Base-by-base conservation (phyloP, 768 basidiomycete genomes). In the Daedaleopsis nitida region DNA sequence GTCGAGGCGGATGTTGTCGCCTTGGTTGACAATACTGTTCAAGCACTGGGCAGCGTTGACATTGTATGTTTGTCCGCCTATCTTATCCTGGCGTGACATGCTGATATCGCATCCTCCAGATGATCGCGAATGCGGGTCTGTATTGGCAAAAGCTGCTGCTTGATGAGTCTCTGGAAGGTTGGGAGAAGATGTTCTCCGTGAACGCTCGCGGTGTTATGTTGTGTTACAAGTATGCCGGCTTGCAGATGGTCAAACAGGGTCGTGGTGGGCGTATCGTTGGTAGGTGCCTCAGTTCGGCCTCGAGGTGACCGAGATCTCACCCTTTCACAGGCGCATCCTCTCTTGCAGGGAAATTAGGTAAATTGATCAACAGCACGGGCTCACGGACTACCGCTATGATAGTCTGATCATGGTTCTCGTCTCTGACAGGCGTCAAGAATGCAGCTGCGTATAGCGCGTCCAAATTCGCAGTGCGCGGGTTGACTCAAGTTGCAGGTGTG, bases 171-270 rank as follows among this genome's bases (percentile, higher is more conserved):
- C 62, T 74, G 1, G 71, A 73, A 16, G 70, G 76, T 10, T 71
- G 74, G 62, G 73, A 79, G 23, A 56, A 62, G 14, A 48, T 74
- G 11, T 61, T 77, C n/a, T 59, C 72, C 1, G 70, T 79, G 53
- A 83, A 83, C 44, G 70, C 74, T 27, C 73, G 72, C 14, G 78
- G 82, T 6, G 70, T 72, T 0, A 72, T 81, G 64, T 66, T 80
- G 17, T 74, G 73, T 52, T 79, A 78, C 62, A 81, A 79, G 60
- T 70, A 75, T 53, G 81, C 78, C 13, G 81, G 78, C 8, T 64
- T 65, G 24, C 74, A 77, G 60, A 81, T 81, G 81, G 69, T 81
- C 51, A 72, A 74, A 32, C 81, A 78, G 63, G 78, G 77, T 8
- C 63, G 49, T 7, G 77, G 78, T 12, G 79, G 80, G 1, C 69